Conservation (phyloP, 176 grass and related monocot species). For the Bonia amplexicaulis region DNA sequence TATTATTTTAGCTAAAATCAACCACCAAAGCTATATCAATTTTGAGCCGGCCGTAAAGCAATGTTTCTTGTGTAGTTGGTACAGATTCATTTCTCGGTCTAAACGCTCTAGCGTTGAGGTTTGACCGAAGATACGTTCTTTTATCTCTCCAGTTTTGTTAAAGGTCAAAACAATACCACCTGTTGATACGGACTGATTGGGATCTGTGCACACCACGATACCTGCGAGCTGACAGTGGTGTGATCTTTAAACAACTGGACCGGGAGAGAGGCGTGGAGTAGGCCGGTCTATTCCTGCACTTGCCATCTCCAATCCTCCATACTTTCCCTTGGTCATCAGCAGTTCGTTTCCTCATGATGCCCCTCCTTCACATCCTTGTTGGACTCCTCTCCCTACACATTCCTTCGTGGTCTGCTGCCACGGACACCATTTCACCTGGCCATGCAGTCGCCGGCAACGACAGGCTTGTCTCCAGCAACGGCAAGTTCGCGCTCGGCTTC, state of each 20-base stretch:
- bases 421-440: neutral
- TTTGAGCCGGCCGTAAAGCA: too few relatives aligned
- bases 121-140: too few relatives aligned
- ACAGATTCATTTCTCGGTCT: too few relatives aligned
- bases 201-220: neutral
- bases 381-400: neutral
- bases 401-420: neutral
- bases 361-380: neutral
- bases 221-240: neutral
- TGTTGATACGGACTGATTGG: neutral
- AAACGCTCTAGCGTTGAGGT: too few relatives aligned
- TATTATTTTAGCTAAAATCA: too few relatives aligned
- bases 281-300: neutral
- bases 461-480: constrained; percentile 30
- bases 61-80: too few relatives aligned
- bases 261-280: too few relatives aligned
- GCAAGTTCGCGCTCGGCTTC: constrained; percentile 49
- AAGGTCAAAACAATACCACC: neutral
- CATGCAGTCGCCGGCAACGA: neutral
- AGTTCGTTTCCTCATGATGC: neutral
- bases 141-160: too few relatives aligned
- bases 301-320: neutral
- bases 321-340: neutral
- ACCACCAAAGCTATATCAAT: too few relatives aligned
- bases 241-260: neutral